These are phyloP conservation scores for Sporobolus alterniflorus DNA, from an alignment of 202 grass and related monocot species.

Conservation along the genomic window DNA sequence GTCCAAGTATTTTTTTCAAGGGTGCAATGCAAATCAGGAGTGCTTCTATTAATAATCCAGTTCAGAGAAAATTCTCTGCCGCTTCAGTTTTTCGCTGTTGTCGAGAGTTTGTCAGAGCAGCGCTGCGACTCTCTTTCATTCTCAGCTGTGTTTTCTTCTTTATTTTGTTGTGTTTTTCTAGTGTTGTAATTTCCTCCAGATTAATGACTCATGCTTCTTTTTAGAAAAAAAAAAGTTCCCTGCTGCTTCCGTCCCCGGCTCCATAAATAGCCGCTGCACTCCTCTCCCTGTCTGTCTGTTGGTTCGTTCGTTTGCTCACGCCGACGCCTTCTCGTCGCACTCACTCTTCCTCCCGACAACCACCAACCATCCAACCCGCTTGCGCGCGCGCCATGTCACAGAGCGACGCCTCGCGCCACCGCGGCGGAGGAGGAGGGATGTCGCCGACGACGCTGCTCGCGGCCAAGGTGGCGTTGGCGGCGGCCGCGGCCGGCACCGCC, in stretches of 20 bases:
- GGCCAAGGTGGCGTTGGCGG: conserved; percentile 57
- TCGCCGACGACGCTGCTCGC: conserved; percentile 34
- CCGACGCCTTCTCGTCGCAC: neutral
- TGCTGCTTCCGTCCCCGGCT: neutral
- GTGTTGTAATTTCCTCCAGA: too few relatives aligned
- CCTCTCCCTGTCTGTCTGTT: neutral
- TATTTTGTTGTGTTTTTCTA: too few relatives aligned
- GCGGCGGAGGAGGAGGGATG: neutral
- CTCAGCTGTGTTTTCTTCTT: too few relatives aligned
- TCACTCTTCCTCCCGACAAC: neutral
- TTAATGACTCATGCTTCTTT: too few relatives aligned
- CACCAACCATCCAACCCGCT: neutral
- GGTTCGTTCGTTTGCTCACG: neutral
- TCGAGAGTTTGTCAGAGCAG: too few relatives aligned
- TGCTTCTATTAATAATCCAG: too few relatives aligned
- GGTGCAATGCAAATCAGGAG: too few relatives aligned
- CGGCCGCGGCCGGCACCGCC: conserved; percentile 25
- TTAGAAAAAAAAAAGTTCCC: too few relatives aligned
- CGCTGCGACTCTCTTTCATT: too few relatives aligned
- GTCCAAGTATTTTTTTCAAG: too few relatives aligned
- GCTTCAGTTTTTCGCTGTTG: too few relatives aligned
- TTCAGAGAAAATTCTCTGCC: neutral
- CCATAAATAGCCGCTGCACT: conserved; percentile 44
- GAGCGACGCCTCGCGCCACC: conserved; percentile 21
- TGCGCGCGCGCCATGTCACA: conserved; percentile 18